These are phyloP conservation scores for Fraxinus excelsior DNA, from an alignment of 257 asterid genomes.

Conservation along the genomic window DNA sequence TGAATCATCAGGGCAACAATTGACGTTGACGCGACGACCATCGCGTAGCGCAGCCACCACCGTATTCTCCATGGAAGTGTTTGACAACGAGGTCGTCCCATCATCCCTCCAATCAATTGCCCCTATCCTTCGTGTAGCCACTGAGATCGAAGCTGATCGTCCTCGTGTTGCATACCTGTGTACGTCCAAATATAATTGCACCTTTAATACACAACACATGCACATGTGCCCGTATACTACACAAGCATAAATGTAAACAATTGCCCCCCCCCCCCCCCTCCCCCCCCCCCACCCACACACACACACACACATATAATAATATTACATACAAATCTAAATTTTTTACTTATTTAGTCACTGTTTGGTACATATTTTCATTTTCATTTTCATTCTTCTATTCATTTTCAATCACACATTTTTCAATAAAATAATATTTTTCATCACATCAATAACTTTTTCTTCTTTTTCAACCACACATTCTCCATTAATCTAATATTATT, in stretches of 20 bases:
- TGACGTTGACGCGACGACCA: slow-evolving; percentile 68
- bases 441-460: no score
- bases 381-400: no score
- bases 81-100: slow-evolving; percentile 94
- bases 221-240: background rate
- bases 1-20: slow-evolving; percentile 30
- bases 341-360: rapidly evolving
- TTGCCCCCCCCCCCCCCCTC: no score
- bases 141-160: slow-evolving; percentile 75
- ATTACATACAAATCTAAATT: no score
- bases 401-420: no score
- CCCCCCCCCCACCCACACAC: rapidly evolving
- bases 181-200: slow-evolving; percentile 27
- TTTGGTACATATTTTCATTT: no score
- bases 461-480: no score
- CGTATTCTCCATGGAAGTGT: slow-evolving; percentile 85
- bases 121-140: slow-evolving; percentile 90
- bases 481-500: no score
- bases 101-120: slow-evolving; percentile 90
- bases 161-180: slow-evolving; percentile 96
- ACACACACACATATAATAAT: no score
- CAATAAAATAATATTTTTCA: no score
- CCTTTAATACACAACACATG: no score
- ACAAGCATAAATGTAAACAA: background rate
- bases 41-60: slow-evolving; percentile 92